Evolutionary conservation across 2,329 filamentous ascomycete species (phyloP), one percentile per base, ranked within the genome.

Genomic region (Neoarthrinium moseri): DNA sequence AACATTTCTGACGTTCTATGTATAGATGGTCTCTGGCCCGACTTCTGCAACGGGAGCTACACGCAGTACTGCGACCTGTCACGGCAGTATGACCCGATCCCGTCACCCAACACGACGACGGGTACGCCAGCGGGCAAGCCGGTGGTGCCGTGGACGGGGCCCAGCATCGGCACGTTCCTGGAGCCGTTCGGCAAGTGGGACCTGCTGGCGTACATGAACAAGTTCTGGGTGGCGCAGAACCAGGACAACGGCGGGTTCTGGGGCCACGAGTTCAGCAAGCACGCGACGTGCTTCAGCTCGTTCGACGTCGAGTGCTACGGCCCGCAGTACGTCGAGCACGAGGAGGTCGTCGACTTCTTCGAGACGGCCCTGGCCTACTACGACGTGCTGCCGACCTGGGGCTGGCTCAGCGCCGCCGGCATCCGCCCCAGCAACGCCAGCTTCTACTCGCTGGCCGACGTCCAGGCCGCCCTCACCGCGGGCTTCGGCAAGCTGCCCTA

Each of bases 251-350:
- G 67, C 41, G 71, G 76, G 26, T 79, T 87, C 66, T 86, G 83
- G 82, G 83, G 65, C 30, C 82, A 86, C 67, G 82, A 86, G 59
- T 86, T 83, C 69, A 75, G 71, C 65, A 86, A 86, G 69, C 82
- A 85, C 63, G 83, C 75, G 3, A 86, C 83, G 12, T 87, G 83
- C 71, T 86, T 70, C 69, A 80, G 75, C 37, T 84, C 77, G 49
- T 86, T 87, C 58, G 80, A 86, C 57, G 64, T 72, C 5, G 74
- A 78, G 23, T 87, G 84, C 73, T 87, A 84, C 62, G 80, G 80
- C 0, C 78, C 81, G 5, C 57, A 71, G 50, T 81, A 83, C 60
- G 59, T 61, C 38, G 42, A 77, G 53, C 76, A 84, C 62, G 67
- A 75, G 49, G 83, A 86, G 20, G 73, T 86, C 1, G 68, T 82